Evolutionary conservation across 202 grass and related monocot species (phyloP), one percentile per base, ranked within the genome.

Genomic region (Hordeum pubiflorum): DNA sequence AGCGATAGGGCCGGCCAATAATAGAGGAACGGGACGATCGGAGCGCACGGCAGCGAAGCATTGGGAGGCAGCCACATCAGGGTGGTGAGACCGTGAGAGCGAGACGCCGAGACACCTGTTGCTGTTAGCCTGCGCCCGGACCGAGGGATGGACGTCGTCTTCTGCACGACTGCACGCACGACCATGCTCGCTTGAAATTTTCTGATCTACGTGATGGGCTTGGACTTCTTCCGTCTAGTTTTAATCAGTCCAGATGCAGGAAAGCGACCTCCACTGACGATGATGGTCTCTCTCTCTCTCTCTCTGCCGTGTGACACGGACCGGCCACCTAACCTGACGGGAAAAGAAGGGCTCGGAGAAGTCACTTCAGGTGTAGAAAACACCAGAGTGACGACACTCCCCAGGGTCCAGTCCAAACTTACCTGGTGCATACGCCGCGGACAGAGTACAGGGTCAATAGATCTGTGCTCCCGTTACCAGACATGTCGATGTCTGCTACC

Each of bases 321-420:
- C 83, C 44, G 32, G 68, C 23, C 24, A 86, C 83, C 79, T 10
- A 86, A 89, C 40, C 52, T 29, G 58, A 79, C 13, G 9, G n/a
- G 13, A 43, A 56, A 27, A 66, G 33, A 69, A 41, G 27, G 7
- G 29, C 59, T 15, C 39, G 6, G 13, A 36, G 26, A 74, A 13
- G 48, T 32, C 78, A 60, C 65, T 52, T 41, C 14, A 72, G 69
- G 69, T 8, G 72, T 21, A 69, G 82, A 89, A 79, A 75, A 86
- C 74, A 55, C 4, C 64, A 26, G 36, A 59, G 12, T 82, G 78
- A 77, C 10, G 77, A 64, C 54, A 32, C 21, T 46, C 57, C 4
- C 15, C 69, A 48, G 37, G 24, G 56, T n/a, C 52, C 43, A 72
- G 69, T 72, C 69, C 69, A 52, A 59, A 18, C 43, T 7, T 52